Evolutionary conservation across 768 basidiomycete species (phyloP).

Genomic region (Tricholoma flavovirens): DNA sequence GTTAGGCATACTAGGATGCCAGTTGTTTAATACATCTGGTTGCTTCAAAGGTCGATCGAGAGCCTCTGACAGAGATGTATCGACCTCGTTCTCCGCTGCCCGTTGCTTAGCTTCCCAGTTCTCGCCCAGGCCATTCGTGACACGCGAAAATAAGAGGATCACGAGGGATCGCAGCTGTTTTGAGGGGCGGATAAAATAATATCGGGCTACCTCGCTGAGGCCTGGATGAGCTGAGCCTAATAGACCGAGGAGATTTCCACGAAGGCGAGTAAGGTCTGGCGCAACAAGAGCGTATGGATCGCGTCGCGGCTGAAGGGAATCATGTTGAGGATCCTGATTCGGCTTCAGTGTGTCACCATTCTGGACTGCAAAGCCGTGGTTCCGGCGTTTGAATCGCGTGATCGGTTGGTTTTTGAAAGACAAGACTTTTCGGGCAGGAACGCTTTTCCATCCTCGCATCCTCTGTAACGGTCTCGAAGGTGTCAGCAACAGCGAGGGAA

Average conservation of each 20-base stretch:
- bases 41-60: slow-evolving; percentile 77
- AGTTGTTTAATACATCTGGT: slow-evolving; percentile 83
- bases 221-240: slow-evolving; percentile 87
- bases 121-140: slow-evolving; percentile 84
- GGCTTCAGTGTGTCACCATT: slow-evolving; percentile 28
- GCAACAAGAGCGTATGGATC: slow-evolving; percentile 72
- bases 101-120: slow-evolving; percentile 56
- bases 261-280: slow-evolving; percentile 66
- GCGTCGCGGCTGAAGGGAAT: slow-evolving; percentile 25
- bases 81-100: slow-evolving; percentile 54
- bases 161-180: slow-evolving; percentile 89
- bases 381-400: slow-evolving; percentile 29
- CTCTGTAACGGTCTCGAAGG: slow-evolving; percentile 13
- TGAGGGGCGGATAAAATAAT: slow-evolving; percentile 86
- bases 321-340: slow-evolving; percentile 22
- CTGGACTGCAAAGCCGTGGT: slow-evolving; percentile 36
- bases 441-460: slow-evolving; percentile 9
- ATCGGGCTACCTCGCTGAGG: slow-evolving; percentile 82
- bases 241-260: slow-evolving; percentile 65
- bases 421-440: slow-evolving; percentile 1
- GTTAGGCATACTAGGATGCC: slow-evolving; percentile 84
- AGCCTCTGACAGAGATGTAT: slow-evolving; percentile 45
- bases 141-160: slow-evolving; percentile 84
- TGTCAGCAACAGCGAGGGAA: slow-evolving; percentile 2
- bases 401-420: slow-evolving; percentile 11